Evolutionary conservation across 2,329 filamentous ascomycete species (phyloP), one percentile per base, ranked within the genome.

Genomic region (Volutella citrinella): DNA sequence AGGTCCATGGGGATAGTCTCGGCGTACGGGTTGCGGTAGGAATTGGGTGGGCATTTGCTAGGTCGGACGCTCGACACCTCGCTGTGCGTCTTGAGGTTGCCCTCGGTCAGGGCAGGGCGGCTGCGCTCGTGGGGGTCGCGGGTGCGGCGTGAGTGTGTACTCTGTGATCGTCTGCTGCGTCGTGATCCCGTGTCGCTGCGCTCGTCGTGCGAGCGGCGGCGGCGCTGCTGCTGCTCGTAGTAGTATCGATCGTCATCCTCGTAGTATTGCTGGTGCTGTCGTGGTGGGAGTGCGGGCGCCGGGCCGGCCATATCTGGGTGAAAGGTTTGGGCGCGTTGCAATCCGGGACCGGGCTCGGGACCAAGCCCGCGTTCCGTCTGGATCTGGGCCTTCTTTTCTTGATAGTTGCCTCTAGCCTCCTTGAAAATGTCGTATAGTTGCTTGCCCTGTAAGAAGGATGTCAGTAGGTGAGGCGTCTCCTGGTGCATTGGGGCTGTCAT

Each of bases 401-500:
- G 76, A 64, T 97, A 97, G 38, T 87, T 86, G 34, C 82, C 80
- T 58, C 87, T 88, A 45, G 90, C 91, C 59, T 96, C 89, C 60
- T 88, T 95, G 73, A 95, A 94, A 56, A 96, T 84, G 57, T 81
- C 83, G 55, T 94, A 78, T 16, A 97, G 71, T 52, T 95, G 87
- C 66, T 94, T 95, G 56, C 88, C 88, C 88, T 94, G 55, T 6
- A 22, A 13, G 15, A 32, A n/a, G 27, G 45, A 51, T 34, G 49
- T 46, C 31, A 26, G 12, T 13, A n/a, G 13, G 17, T 13, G 32
- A 32, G 14, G 14, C 21, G 21, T 22, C 19, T 23, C 19, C 11
- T 17, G 12, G 25, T 13, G 23, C 20, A 18, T 26, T n/a, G 14
- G 19, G 27, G 21, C 33, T 10, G 8, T 71, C 83, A 61, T 72